Evolutionary conservation across 2,329 filamentous ascomycete species (phyloP), one percentile per base, ranked within the genome.

Genomic region (Scedosporium dehoogii): DNA sequence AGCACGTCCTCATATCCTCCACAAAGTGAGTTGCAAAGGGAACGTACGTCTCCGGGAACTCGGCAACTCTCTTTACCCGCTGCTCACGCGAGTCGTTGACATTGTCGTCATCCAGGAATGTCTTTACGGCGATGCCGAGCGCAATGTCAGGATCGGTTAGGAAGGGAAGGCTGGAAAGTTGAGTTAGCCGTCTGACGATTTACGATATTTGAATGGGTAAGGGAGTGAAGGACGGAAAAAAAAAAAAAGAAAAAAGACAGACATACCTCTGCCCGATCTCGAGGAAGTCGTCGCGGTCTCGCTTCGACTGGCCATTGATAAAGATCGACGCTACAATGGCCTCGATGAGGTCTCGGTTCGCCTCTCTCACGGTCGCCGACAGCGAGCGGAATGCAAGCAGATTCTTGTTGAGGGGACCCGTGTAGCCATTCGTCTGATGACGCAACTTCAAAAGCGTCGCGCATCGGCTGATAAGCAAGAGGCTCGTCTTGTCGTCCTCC

Each of bases 321-420:
- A 97, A 87, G 78, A 96, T 85, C 33, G 89, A 88, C 5, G 87
- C 87, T 21, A 92, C 80, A 65, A 93, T 85, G 51, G 91, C 89
- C 74, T 99, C 94, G 14, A 94, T 78, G 42, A 97, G 76, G 72
- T 96, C 92, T 58, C 94, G 85, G 66, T 96, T 81, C 41, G 87
- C 85, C 66, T 88, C 85, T 46, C 92, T 88, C 25, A 97, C 87
- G 48, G 90, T 85, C 2, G 88, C 88, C 48, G 91, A 86, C 63
- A 97, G 81, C 1, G 91, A 92, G 64, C 91, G 89, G 78, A 92
- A 99, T 27, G 86, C 87, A 51, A 99, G 81, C 60, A 97, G 81
- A 67, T 93, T 92, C 73, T 94, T 88, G 79, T 92, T 96, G 1
- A 99, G 81, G 1, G 94, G 93, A 0, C 94, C 94, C 1, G 93